A percentile compares a stretch with the other conserved stretches of the same genome.
phyloP scores from a whole-genome alignment of 2,329 filamentous ascomycete species.

The Neopestalotiopsis clavispora region DNA sequence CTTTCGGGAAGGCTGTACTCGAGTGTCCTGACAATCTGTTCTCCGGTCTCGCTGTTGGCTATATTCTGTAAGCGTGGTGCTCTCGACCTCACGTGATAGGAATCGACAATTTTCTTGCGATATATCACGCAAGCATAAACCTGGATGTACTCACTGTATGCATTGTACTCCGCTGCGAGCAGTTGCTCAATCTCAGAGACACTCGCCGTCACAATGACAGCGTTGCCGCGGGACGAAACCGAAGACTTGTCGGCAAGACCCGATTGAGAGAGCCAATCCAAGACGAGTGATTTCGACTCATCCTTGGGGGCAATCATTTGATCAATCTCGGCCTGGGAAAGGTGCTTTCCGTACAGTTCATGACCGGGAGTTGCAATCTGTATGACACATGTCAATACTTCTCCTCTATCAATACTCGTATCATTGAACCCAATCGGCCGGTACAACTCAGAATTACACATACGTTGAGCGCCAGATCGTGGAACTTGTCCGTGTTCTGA shows the following conservation, averaged over 20 bases:
- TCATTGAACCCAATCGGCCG: neutral
- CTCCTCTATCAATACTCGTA: no score
- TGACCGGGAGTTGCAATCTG: conserved; percentile 17
- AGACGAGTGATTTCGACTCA: conserved; percentile 12
- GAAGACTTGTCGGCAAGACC: conserved; percentile 12
- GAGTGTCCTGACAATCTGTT: conserved; percentile 14
- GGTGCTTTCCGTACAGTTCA: conserved; percentile 13
- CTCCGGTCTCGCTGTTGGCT: conserved; percentile 7
- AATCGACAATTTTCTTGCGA: neutral
- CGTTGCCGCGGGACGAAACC: conserved; percentile 2
- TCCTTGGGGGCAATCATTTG: conserved; percentile 17
- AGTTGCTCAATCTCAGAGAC: conserved; percentile 15
- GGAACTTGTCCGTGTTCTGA: conserved; percentile 15
- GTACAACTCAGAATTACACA: neutral
- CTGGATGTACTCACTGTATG: conserved; percentile 10
- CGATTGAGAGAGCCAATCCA: conserved; percentile 9
- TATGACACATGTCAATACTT: neutral
- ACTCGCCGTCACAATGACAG: conserved; percentile 7
- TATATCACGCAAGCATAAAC: neutral
- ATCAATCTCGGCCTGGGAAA: conserved; percentile 7
- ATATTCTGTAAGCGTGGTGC: neutral
- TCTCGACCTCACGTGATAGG: neutral
- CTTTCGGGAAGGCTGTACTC: conserved; percentile 9
- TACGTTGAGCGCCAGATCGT: conserved; percentile 11
- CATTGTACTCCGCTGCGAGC: conserved; percentile 14